Conservation (phyloP, 805 yeast species). For the Wickerhamomyces sydowiorum region DNA sequence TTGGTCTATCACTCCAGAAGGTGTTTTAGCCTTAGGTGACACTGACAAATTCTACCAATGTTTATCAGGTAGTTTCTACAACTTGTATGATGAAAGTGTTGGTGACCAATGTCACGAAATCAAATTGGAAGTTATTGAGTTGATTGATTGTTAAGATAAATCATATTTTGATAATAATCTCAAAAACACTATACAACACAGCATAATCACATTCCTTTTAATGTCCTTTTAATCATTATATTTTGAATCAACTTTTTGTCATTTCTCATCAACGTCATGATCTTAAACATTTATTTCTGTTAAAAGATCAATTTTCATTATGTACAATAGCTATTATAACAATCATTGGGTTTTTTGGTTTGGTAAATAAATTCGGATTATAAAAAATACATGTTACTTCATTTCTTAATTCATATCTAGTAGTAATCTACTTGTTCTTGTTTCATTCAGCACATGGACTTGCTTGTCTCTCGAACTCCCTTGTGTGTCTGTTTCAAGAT, state of each 20-base stretch:
- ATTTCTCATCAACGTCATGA: not conserved
- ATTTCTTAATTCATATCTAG: too few relatives aligned
- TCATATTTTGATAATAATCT: not conserved
- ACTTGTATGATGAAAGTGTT: slow-evolving; percentile 55
- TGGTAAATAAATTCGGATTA: not conserved
- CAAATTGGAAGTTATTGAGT: slow-evolving; percentile 45
- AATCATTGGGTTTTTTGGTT: not conserved
- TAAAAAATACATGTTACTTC: not conserved
- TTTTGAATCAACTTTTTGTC: not conserved
- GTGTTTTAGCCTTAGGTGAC: slow-evolving; percentile 54
- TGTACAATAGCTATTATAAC: not conserved
- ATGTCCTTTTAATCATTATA: too few relatives aligned
- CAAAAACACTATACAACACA: not conserved
- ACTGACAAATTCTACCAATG: slow-evolving; percentile 59
- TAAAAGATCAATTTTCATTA: not conserved
- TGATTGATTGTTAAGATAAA: slow-evolving; percentile 40
- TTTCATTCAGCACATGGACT: too few relatives aligned
- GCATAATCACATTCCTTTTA: not conserved
- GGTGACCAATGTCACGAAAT: slow-evolving; percentile 57
- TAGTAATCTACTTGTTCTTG: too few relatives aligned
- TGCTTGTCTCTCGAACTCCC: too few relatives aligned
- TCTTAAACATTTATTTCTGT: not conserved
- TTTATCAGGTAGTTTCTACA: slow-evolving; percentile 65
- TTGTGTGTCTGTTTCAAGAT: too few relatives aligned
- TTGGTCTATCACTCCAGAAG: slow-evolving; percentile 46